phyloP scores from a whole-genome alignment of 2,329 filamentous ascomycete genomes.

The Fusarium sp. region DNA sequence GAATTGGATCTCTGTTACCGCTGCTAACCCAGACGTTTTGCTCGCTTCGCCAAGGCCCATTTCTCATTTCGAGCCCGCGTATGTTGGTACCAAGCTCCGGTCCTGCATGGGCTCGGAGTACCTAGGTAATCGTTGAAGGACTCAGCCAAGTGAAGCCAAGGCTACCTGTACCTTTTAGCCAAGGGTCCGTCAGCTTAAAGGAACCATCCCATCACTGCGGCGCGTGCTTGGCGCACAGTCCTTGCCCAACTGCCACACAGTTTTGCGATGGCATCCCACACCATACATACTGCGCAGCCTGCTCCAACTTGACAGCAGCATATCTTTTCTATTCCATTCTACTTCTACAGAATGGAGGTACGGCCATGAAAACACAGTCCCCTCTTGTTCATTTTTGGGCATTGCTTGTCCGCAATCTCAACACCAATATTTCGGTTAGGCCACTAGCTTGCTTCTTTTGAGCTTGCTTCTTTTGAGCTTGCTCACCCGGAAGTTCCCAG shows the following conservation, averaged over 20 bases:
- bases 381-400: conserved; percentile 22
- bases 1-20: not conserved
- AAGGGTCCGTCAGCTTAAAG: conserved; percentile 39
- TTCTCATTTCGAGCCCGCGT: conserved; percentile 21
- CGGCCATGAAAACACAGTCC: conserved; percentile 40
- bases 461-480: conserved; percentile 20
- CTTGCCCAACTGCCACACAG: conserved; percentile 39
- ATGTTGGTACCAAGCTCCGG: conserved; percentile 31
- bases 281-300: conserved; percentile 36
- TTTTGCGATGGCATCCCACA: conserved; percentile 47
- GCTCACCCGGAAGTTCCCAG: conserved; percentile 6
- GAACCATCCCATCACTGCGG: conserved; percentile 28
- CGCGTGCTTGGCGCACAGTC: conserved; percentile 44
- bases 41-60: conserved; percentile 5
- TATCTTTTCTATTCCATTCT: conserved; percentile 20
- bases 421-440: conserved; percentile 14
- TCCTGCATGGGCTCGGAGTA: conserved; percentile 29
- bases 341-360: conserved; percentile 10
- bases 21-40: conserved; percentile 1
- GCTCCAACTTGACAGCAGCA: conserved; percentile 35
- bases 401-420: conserved; percentile 35
- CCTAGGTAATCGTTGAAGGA: conserved; percentile 28
- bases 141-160: conserved; percentile 40
- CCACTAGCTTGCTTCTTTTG: conserved; percentile 15
- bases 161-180: conserved; percentile 11